Evolutionary conservation across 2,329 filamentous ascomycete genomes (phyloP).

Genomic region (Trichoderma breve): DNA sequence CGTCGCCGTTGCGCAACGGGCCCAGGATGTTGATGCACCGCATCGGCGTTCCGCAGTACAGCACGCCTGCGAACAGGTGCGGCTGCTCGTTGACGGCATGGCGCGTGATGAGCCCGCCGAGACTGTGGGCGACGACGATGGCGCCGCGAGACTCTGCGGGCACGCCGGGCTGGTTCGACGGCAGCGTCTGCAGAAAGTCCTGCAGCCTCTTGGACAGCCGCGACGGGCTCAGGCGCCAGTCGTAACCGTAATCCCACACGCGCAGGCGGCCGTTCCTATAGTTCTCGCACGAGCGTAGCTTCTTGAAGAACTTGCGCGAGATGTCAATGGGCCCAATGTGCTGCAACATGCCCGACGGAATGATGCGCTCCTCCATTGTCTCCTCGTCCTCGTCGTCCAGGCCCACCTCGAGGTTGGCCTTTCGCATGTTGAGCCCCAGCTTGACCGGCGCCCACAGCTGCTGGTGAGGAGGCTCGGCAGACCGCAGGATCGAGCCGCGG

Average conservation of each 20-base stretch:
- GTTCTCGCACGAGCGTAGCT: conserved; percentile 71
- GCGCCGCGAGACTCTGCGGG: conserved; percentile 62
- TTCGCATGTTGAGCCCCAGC: conserved; percentile 84
- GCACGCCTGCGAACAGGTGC: conserved; percentile 78
- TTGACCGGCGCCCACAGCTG: conserved; percentile 94
- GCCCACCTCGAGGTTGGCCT: conserved; percentile 86
- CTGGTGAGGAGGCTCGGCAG: conserved; percentile 75
- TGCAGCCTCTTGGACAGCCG: conserved; percentile 70
- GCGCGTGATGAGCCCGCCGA: conserved; percentile 83
- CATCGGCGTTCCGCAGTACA: conserved; percentile 83
- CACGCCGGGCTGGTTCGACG: conserved; percentile 64
- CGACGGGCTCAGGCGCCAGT: conserved; percentile 86
- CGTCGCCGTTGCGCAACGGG: conserved; percentile 86
- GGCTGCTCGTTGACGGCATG: conserved; percentile 84
- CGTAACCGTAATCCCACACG: conserved; percentile 89
- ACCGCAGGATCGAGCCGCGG: conserved; percentile 83
- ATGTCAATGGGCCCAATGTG: conserved; percentile 92
- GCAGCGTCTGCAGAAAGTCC: conserved; percentile 68
- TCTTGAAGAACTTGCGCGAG: conserved; percentile 75
- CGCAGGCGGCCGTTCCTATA: conserved; percentile 67
- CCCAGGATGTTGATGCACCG: conserved; percentile 90
- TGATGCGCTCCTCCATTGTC: conserved; percentile 76
- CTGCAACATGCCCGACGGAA: conserved; percentile 83
- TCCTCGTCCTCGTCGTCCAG: conserved; percentile 79
- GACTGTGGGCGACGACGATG: conserved; percentile 78